Evolutionary conservation across 2,329 filamentous ascomycete species (phyloP), one percentile per base, ranked within the genome.

Genomic region (Aspergillus tanneri): DNA sequence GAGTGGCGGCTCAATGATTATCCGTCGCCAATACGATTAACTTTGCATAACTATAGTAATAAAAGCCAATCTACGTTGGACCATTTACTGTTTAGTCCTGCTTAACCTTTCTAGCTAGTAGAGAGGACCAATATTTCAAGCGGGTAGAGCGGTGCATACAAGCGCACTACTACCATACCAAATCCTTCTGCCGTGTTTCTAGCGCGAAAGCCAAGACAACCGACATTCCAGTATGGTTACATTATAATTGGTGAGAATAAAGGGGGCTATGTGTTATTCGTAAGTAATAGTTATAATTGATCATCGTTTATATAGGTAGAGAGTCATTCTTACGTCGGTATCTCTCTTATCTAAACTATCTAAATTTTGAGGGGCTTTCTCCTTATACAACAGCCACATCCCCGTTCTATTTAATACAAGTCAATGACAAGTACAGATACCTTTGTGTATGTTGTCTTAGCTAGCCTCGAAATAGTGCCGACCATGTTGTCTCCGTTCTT

Each of bases 111-210:
- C n/a, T n/a, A n/a, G n/a, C n/a, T n/a, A n/a, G n/a, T n/a, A n/a
- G n/a, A n/a, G n/a, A n/a, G n/a, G n/a, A n/a, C n/a, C n/a, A n/a
- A n/a, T n/a, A n/a, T 38, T 24, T 37, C 30, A 8, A 38, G 43
- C 34, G 43, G 39, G 46, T 42, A 44, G 38, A 49, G 46, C 53
- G 50, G 53, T 54, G 54, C 57, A 57, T 48, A 52, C 7, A 30
- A 30, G 27, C 14, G 14, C 27, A n/a, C 27, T 34, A 34, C 53
- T 43, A 40, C 50, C 53, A 47, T 52, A 50, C 48, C 24, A 42
- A 58, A 58, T 56, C 53, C 60, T 66, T 67, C 61, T 64, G 52
- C 54, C 54, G 57, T 56, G 50, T 54, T 65, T 65, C 61, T 66
- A 65, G 64, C 59, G 62, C 50, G 53, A 37, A 61, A 58, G 57